Percentiles rank a stretch among this genome's conserved stretches.
phyloP scores from a whole-genome alignment of 2,329 filamentous ascomycete genomes.

The Cladobotryum protrusum region DNA sequence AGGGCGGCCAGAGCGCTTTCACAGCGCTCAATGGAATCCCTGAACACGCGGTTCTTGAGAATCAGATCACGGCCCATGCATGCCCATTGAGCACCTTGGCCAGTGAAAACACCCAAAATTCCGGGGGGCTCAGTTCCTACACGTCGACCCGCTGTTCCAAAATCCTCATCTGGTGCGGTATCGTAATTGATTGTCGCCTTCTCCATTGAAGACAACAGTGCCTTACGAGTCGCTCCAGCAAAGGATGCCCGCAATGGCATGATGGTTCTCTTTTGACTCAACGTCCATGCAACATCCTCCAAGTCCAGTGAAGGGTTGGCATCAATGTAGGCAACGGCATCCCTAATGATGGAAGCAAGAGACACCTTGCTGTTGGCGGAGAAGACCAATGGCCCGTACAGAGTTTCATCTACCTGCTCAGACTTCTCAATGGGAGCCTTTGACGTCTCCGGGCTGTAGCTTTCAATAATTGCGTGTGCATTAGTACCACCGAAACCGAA shows the following conservation, averaged over 20 bases:
- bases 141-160: too few relatives aligned
- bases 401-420: too few relatives aligned
- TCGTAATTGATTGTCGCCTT: neutral
- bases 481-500: slow-evolving; percentile 39
- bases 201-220: neutral
- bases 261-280: neutral
- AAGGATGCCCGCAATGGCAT: neutral
- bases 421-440: too few relatives aligned
- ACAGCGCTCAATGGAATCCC: too few relatives aligned
- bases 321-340: neutral
- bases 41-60: neutral
- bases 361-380: neutral
- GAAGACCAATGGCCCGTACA: neutral
- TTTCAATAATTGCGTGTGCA: slow-evolving; percentile 35
- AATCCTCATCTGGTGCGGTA: too few relatives aligned
- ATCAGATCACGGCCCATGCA: neutral
- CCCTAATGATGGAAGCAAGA: neutral
- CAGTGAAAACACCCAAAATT: slow-evolving; percentile 5
- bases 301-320: neutral
- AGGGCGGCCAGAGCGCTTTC: neutral
- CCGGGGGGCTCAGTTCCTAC: neutral
- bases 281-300: neutral
- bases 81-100: slow-evolving; percentile 8
- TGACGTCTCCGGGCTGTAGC: neutral
- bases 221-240: neutral